Evolutionary conservation across 1,284 basidiomycete genomes (phyloP), one percentile per base, ranked within the genome.

Genomic region (Ganoderma sp.): DNA sequence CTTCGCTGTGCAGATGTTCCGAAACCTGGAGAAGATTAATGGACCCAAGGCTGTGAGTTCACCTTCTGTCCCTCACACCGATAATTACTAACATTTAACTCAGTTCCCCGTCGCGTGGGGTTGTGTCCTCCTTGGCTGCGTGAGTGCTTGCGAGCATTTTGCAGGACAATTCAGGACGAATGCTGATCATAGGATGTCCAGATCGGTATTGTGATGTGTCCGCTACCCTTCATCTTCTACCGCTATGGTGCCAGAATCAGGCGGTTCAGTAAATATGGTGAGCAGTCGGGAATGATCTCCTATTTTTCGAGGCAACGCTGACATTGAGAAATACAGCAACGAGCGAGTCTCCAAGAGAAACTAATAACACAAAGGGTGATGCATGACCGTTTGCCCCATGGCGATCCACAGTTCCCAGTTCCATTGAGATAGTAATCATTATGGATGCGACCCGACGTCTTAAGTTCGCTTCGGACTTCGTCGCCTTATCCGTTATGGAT

Each of bases 1-100:
- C 15, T 81, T 81, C 65, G 78, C 78, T 17, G 65, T 71, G 17
- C 74, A 74, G 5, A 76, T 80, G 72, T 80, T 80, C 71, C 69
- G 69, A 56, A 78, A 78, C 58, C 71, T 80, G 48, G 77, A 78
- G 58, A 60, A 28, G 12, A 1, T 56, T 17, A 56, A 41, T 17
- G 58, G 58, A 41, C 58, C 58, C 10, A 14, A 28, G 41, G 58
- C 58, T 60, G 58, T 43, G n/a, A 28, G 58, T 25, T 0, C 57
- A 5, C 6, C 57, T 39, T 34, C 10, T 14, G 28, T 6, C 1
- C 25, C 12, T 6, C 14, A 4, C 12, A 3, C 22, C 37, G 10
- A 19, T 22, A 39, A 10, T 6, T 10, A 10, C 17, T 58, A 17
- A 41, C 14, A 10, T 1, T 2, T 14, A 2, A 1, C 2, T 5